A percentile compares a stretch with the other conserved stretches of the same genome.
These are phyloP conservation scores for Erysiphe neolycopersici DNA, from an alignment of 2,329 filamentous ascomycete genomes.

Conservation along the genomic window DNA sequence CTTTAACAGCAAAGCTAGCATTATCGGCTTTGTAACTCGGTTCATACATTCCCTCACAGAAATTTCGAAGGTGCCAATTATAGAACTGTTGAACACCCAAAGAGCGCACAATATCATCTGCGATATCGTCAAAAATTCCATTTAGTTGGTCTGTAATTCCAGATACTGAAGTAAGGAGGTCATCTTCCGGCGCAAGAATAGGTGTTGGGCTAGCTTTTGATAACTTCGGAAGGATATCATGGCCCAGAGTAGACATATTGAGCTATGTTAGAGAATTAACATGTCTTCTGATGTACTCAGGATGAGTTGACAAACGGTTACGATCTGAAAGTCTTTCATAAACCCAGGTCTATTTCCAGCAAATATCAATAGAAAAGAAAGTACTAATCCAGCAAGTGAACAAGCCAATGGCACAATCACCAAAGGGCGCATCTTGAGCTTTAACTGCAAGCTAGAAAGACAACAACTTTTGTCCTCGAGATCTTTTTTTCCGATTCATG, in stretches of 20 bases:
- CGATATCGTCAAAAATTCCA: conserved; percentile 11
- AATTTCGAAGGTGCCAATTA: conserved; percentile 30
- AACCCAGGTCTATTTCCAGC: conserved; percentile 28
- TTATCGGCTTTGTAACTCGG: conserved; percentile 14
- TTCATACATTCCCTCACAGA: conserved; percentile 22
- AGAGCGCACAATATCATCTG: conserved; percentile 17
- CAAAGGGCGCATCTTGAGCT: conserved; percentile 17
- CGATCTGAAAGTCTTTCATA: conserved; percentile 27
- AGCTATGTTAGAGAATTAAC: conserved; percentile 15
- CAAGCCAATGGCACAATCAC: conserved; percentile 23
- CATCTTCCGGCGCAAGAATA: neutral
- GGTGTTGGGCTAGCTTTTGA: conserved; percentile 6
- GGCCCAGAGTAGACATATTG: conserved; percentile 28
- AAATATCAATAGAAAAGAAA: conserved; percentile 32
- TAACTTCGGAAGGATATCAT: conserved; percentile 9
- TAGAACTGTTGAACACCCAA: conserved; percentile 34
- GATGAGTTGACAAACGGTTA: conserved; percentile 20
- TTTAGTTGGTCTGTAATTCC: conserved; percentile 15
- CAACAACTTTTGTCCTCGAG: no score
- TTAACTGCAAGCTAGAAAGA: no score
- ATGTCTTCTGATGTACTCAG: neutral
- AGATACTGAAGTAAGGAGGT: neutral
- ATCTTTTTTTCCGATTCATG: no score
- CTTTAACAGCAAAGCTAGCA: conserved; percentile 23
- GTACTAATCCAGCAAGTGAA: conserved; percentile 25